Evolutionary conservation across 2,329 filamentous ascomycete species (phyloP), one percentile per base, ranked within the genome.

Genomic region (Hirsutella thompsonii): DNA sequence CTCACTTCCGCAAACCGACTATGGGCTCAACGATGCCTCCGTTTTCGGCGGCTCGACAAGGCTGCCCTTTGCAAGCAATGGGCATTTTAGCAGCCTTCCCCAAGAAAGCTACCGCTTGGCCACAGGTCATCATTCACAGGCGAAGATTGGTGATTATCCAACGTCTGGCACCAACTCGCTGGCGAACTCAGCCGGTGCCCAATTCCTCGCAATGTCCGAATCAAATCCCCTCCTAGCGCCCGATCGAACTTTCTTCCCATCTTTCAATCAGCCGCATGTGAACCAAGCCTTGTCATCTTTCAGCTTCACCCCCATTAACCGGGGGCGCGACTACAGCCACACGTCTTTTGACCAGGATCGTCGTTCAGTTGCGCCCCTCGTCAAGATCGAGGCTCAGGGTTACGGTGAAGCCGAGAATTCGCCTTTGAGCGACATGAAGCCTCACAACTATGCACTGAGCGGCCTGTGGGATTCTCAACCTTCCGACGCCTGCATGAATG

Each of bases 171-270:
- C 47, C 11, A 52, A 56, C n/a, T 34, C 48, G 4, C 14, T 51
- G 5, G 46, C 48, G 19, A 48, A 43, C 33, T 39, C 48, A 8
- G 45, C 39, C 26, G 49, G 44, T 5, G 52, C 36, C 13, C 52
- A 54, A 5, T 61, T 55, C 39, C 42, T 58, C 16, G 44, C 49
- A 9, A 45, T 57, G 10, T 39, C 59, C 14, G 54, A 55, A 36
- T 46, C 49, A 1, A 61, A 61, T 28, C 56, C 59, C 10, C 49
- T 62, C 18, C 55, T 60, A 32, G 45, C 53, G 13, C 57, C 58
- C 18, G 58, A 59, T 8, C 50, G 52, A n/a, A 26, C 52, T 18
- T 55, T 61, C 16, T 43, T 57, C 34, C 49, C 46, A 30, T 39
- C 57, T 5, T 56, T 51, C 21, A 49, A 44, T 32, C 50, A 55